phyloP scores from a whole-genome alignment of 2,329 filamentous ascomycete species.

The Macrophomina pseudophaseolina region DNA sequence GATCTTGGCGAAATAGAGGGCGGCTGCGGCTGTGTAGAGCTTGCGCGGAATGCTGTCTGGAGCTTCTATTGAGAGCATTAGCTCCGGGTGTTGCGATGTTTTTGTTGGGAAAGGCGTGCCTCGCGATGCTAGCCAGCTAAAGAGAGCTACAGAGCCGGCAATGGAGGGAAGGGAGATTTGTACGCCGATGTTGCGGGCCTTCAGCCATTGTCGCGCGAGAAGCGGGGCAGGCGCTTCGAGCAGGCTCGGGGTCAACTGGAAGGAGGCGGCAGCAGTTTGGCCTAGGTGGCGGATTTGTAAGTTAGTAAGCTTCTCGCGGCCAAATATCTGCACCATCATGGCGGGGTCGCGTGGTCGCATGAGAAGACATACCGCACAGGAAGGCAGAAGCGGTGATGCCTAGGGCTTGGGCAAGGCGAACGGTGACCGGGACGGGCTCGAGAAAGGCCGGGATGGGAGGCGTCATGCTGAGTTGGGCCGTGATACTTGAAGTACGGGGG shows the following conservation, averaged over 20 bases:
- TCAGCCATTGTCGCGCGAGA: conserved; percentile 62
- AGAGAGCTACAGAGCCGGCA: conserved; percentile 43
- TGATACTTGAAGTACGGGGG: too few species aligned
- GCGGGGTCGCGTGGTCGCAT: neutral
- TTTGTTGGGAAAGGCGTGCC: conserved; percentile 31
- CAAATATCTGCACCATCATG: neutral
- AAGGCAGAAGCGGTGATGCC: conserved; percentile 58
- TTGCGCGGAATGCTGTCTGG: conserved; percentile 42
- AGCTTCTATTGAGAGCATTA: conserved; percentile 30
- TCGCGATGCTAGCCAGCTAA: conserved; percentile 55
- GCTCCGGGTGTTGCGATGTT: neutral
- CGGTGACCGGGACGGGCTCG: conserved; percentile 35
- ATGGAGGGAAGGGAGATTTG: conserved; percentile 36
- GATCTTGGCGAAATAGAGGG: conserved; percentile 51
- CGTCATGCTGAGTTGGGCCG: conserved; percentile 1
- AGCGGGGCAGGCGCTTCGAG: conserved; percentile 61
- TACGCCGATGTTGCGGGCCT: conserved; percentile 48
- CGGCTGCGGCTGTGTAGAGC: conserved; percentile 55
- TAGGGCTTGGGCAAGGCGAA: conserved; percentile 56
- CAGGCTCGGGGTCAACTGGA: conserved; percentile 57
- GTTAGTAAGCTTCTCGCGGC: neutral
- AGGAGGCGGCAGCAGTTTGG: conserved; percentile 45
- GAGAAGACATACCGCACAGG: conserved; percentile 43
- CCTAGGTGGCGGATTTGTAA: conserved; percentile 33
- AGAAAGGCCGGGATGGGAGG: conserved; percentile 14